phyloP scores from a whole-genome alignment of 495 filamentous ascomycete genomes.

The Trichoderma virens region DNA sequence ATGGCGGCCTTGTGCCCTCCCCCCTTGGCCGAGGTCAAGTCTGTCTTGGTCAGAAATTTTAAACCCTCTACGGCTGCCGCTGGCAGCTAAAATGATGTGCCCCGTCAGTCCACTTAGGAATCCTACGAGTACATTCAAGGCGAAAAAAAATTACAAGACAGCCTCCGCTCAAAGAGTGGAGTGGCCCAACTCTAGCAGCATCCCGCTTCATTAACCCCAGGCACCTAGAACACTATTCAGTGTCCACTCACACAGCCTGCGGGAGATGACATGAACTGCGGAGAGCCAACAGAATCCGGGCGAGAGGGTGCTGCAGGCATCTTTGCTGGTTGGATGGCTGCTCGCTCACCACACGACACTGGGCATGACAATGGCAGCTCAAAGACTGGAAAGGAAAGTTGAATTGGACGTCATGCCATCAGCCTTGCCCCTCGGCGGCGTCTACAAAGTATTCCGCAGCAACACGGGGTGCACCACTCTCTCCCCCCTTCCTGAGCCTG shows the following conservation, averaged over 20 bases:
- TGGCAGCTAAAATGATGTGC: background rate
- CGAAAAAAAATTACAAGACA: background rate
- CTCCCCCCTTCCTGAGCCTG: background rate
- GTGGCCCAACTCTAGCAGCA: background rate
- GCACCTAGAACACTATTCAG: background rate
- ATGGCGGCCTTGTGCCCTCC: background rate
- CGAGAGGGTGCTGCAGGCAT: background rate
- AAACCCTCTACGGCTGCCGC: background rate
- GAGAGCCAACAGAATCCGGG: background rate
- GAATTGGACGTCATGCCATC: background rate
- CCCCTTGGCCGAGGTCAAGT: background rate
- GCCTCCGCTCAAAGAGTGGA: background rate
- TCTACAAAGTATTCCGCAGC: background rate
- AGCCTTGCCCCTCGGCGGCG: background rate
- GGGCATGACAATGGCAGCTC: too few relatives aligned
- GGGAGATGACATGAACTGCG: slow-evolving; percentile 5
- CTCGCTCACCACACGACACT: too few relatives aligned
- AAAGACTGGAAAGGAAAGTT: too few relatives aligned
- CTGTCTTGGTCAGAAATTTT: background rate
- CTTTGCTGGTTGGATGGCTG: background rate
- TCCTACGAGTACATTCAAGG: background rate
- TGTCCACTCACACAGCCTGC: background rate
- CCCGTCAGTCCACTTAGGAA: background rate
- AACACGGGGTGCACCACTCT: background rate
- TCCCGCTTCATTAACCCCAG: slow-evolving; percentile 6